A percentile compares a stretch with the other conserved stretches of the same genome.
These are phyloP conservation scores for Penicillium turbatum DNA, from an alignment of 495 filamentous ascomycete species.

Conservation along the genomic window DNA sequence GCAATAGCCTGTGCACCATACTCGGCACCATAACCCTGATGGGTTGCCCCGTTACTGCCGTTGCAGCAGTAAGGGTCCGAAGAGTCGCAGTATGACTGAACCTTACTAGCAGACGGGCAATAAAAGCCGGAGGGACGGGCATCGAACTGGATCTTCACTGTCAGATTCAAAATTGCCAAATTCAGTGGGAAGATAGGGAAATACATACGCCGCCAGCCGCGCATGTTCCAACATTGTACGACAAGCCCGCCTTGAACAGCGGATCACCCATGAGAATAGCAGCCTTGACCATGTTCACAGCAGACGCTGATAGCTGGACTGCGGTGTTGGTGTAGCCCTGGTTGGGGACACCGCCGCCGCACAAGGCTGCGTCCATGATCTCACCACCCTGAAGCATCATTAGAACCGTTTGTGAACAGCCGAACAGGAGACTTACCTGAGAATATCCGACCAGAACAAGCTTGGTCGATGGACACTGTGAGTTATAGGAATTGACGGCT, in stretches of 20 bases:
- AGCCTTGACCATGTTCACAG: conserved; percentile 51
- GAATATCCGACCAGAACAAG: conserved; percentile 61
- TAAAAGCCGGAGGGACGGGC: conserved; percentile 51
- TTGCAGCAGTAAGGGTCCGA: conserved; percentile 63
- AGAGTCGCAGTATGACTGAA: conserved; percentile 60
- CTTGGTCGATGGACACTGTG: conserved; percentile 52
- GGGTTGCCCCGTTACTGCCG: conserved; percentile 51
- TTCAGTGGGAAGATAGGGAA: not conserved
- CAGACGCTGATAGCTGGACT: conserved; percentile 42
- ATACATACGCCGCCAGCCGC: conserved; percentile 50
- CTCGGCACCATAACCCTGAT: conserved; percentile 55
- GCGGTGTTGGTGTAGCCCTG: conserved; percentile 45
- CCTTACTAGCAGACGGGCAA: conserved; percentile 50
- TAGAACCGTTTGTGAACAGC: not conserved
- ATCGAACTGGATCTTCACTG: conserved; percentile 43
- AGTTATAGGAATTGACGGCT: conserved; percentile 52
- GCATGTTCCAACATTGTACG: conserved; percentile 61
- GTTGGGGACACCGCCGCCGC: conserved; percentile 55
- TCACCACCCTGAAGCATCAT: conserved; percentile 48
- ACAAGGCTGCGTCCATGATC: conserved; percentile 60
- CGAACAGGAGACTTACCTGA: conserved; percentile 33
- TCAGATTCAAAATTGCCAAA: conserved; percentile 1
- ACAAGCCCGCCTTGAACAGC: conserved; percentile 45
- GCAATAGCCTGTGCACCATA: conserved; percentile 54
- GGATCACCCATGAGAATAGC: conserved; percentile 63